Evolutionary conservation across 331 rosid genomes (phyloP), one percentile per base, ranked within the genome.

Genomic region (Spiraea crenata): DNA sequence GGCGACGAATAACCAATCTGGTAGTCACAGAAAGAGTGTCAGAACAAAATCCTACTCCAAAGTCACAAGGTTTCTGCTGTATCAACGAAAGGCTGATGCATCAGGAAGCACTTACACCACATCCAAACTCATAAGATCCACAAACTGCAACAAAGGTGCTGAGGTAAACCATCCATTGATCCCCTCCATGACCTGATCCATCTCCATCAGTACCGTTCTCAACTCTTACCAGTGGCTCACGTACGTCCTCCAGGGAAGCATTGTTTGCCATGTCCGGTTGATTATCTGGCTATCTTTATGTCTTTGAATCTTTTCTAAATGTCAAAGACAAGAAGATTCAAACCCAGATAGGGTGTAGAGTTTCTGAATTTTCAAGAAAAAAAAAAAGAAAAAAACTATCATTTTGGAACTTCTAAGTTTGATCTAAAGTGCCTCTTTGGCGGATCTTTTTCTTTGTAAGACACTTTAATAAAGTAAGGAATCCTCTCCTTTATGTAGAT

Each of bases 1-100:
- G 99, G 99, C n/a, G 97, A 93, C 38, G 99, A 93, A 77, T 91
- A 93, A 63, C 99, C 99, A 51, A 74, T 92, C 99, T 91, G 85
- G 31, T 80, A 78, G 41, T 46, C 59, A 5, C 42, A n/a, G 40
- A 74, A 41, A 72, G 40, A 44, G 35, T 60, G 62, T 67, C 47
- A 67, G 15, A 59, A 72, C 38, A 57, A 50, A 16, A 67, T 3
- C 40, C 45, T 5, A 37, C 9, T 39, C 13, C 35, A 35, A 69
- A 20, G 44, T 41, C 17, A 54, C 16, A 25, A 1, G 2, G 17
- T 51, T 61, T 39, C 42, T 37, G 60, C 65, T 60, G 47, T 6
- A 7, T 7, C 6, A 67, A 34, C 3, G 63, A 54, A 73, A 60
- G 64, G 45, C 49, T 25, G 45, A 48, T 17, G 25, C 15, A 55